Conservation (phyloP, 371 early-diverging fungal genomes). For the Apophysomyces elegans region DNA sequence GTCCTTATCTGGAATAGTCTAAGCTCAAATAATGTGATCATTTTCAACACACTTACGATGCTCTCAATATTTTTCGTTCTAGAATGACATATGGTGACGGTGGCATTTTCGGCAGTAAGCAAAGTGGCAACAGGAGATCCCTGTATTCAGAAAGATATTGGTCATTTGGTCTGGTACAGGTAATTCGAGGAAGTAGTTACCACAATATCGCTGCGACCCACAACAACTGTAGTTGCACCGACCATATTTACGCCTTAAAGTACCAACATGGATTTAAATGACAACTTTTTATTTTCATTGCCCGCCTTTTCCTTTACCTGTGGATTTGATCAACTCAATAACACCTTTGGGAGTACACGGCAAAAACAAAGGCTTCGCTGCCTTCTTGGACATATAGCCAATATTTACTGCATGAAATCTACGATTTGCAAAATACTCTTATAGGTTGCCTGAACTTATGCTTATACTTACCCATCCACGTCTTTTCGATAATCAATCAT, state of each 20-base stretch:
- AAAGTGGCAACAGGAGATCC: conserved; percentile 90
- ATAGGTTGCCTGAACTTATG: background rate
- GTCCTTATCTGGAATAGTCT: conserved; percentile 45
- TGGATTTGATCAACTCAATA: conserved; percentile 78
- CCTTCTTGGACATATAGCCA: conserved; percentile 85
- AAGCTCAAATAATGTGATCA: background rate
- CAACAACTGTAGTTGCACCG: conserved; percentile 86
- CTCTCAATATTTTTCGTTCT: conserved; percentile 74
- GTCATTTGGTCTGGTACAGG: background rate
- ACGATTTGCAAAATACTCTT: background rate
- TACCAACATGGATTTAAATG: too few relatives aligned
- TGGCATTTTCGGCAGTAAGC: conserved; percentile 79
- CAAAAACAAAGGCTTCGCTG: conserved; percentile 76
- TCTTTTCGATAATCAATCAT: conserved; percentile 88
- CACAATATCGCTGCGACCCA: conserved; percentile 95
- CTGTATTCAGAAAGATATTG: conserved; percentile 17
- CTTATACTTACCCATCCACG: conserved; percentile 85
- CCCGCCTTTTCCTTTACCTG: conserved; percentile 24
- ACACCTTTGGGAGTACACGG: conserved; percentile 96
- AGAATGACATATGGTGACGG: conserved; percentile 93
- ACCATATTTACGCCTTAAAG: conserved; percentile 50
- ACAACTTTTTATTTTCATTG: too few relatives aligned
- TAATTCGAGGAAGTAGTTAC: conserved; percentile 1
- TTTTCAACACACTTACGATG: conserved; percentile 50
- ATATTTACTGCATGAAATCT: conserved; percentile 93